Evolutionary conservation across 2,329 filamentous ascomycete genomes (phyloP).

Genomic region (Fusarium oligoseptatum): DNA sequence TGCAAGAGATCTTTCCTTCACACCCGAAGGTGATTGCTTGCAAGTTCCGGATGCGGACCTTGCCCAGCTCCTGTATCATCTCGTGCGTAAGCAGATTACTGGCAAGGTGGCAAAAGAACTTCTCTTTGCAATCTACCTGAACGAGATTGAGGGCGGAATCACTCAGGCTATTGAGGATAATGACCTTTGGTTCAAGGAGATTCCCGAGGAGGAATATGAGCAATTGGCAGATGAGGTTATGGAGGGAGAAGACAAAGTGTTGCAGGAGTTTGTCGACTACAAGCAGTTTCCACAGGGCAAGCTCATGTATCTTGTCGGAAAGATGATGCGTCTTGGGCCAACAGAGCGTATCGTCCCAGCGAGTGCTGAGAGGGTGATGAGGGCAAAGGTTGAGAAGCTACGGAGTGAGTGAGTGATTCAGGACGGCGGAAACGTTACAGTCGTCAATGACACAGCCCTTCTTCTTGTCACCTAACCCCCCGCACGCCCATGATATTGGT

Average conservation of each 20-base stretch:
- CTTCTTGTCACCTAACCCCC: slow-evolving; percentile 23
- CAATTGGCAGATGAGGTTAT: slow-evolving; percentile 60
- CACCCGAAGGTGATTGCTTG: slow-evolving; percentile 60
- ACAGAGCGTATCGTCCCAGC: slow-evolving; percentile 68
- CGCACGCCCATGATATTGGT: slow-evolving; percentile 31
- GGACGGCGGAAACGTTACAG: slow-evolving; percentile 14
- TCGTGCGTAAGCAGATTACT: slow-evolving; percentile 64
- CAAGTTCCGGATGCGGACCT: slow-evolving; percentile 62
- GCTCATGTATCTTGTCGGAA: slow-evolving; percentile 71
- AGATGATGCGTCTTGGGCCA: slow-evolving; percentile 67
- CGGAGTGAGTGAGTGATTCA: slow-evolving; percentile 35
- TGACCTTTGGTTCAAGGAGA: slow-evolving; percentile 68
- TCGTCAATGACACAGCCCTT: slow-evolving; percentile 24
- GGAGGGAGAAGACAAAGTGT: slow-evolving; percentile 60
- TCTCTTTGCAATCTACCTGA: slow-evolving; percentile 65
- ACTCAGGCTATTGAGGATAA: slow-evolving; percentile 60
- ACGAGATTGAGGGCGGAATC: slow-evolving; percentile 60
- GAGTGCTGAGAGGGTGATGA: slow-evolving; percentile 63
- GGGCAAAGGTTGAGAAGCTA: slow-evolving; percentile 46
- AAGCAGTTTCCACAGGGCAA: slow-evolving; percentile 67
- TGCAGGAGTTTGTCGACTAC: slow-evolving; percentile 60
- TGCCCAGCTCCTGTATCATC: slow-evolving; percentile 64
- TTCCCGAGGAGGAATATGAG: slow-evolving; percentile 62
- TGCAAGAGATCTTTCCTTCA: slow-evolving; percentile 54
- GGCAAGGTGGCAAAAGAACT: slow-evolving; percentile 71